Evolutionary conservation across 495 filamentous ascomycete species (phyloP).

Genomic region (Jackrogersella minutella): DNA sequence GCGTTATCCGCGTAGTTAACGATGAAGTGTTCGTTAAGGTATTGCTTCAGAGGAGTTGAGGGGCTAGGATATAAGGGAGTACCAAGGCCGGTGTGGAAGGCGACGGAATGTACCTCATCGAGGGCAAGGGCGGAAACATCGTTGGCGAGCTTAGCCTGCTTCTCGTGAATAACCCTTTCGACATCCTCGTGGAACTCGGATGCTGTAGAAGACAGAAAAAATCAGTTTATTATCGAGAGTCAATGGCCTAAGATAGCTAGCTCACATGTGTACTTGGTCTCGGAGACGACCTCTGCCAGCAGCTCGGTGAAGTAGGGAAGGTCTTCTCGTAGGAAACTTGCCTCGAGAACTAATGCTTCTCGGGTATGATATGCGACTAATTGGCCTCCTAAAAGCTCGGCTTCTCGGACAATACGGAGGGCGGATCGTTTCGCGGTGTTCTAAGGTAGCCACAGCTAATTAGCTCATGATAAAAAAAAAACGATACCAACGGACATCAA

Average conservation of each 20-base stretch:
- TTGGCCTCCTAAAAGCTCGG: slow-evolving; percentile 90
- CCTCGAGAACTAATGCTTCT: slow-evolving; percentile 88
- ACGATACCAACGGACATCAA: slow-evolving; percentile 15
- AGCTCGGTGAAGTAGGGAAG: slow-evolving; percentile 98
- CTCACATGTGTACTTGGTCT: slow-evolving; percentile 86
- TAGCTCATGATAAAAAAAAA: slow-evolving; percentile 54
- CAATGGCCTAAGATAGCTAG: slow-evolving; percentile 36
- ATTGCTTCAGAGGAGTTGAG: slow-evolving; percentile 73
- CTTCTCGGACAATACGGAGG: slow-evolving; percentile 90
- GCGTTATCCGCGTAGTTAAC: slow-evolving; percentile 75
- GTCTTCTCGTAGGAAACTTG: slow-evolving; percentile 93
- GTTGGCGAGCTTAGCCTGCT: slow-evolving; percentile 71
- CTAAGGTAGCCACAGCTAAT: slow-evolving; percentile 61
- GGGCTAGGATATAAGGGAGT: slow-evolving; percentile 73
- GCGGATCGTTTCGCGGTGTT: slow-evolving; percentile 85
- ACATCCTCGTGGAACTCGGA: slow-evolving; percentile 91
- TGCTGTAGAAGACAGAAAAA: slow-evolving; percentile 61
- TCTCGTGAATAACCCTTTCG: slow-evolving; percentile 70
- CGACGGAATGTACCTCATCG: slow-evolving; percentile 84
- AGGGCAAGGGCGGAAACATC: slow-evolving; percentile 76
- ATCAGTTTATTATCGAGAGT: slow-evolving; percentile 31
- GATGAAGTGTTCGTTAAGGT: slow-evolving; percentile 76
- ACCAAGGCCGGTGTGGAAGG: slow-evolving; percentile 95
- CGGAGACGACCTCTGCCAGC: slow-evolving; percentile 85
- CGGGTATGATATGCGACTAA: slow-evolving; percentile 85